Evolutionary conservation across 768 basidiomycete species (phyloP).

Genomic region (Naematelia aurantialba): DNA sequence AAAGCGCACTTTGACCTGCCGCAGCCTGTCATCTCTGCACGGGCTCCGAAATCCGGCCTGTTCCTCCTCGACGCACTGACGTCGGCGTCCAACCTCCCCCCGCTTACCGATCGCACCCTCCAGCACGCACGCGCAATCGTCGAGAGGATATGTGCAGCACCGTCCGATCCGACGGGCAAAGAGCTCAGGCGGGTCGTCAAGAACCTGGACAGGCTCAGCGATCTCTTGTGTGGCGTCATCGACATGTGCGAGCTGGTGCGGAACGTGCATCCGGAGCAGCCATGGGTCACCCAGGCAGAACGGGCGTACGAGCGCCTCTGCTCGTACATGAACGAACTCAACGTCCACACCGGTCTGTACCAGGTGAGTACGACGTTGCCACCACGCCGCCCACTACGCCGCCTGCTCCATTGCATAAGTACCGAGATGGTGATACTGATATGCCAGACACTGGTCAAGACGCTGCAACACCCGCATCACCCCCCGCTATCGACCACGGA

Average conservation of each 20-base stretch:
- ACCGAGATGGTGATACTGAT: no score
- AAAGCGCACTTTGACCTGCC: constrained; percentile 37
- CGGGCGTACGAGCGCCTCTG: constrained; percentile 84
- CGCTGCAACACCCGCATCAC: constrained; percentile 30
- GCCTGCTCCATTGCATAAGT: background rate
- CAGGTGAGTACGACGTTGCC: no score
- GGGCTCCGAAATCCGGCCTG: constrained; percentile 61
- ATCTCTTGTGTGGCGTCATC: constrained; percentile 91
- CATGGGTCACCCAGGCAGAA: constrained; percentile 80
- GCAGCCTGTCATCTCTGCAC: background rate
- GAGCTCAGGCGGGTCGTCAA: constrained; percentile 86
- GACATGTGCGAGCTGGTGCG: constrained; percentile 91
- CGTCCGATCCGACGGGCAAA: constrained; percentile 59
- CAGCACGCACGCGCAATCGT: constrained; percentile 77
- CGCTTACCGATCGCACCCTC: constrained; percentile 74
- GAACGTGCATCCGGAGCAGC: constrained; percentile 82
- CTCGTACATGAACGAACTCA: constrained; percentile 95
- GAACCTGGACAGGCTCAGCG: constrained; percentile 92
- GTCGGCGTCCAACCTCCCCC: constrained; percentile 64
- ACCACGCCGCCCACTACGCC: constrained; percentile 12
- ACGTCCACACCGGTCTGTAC: constrained; percentile 86
- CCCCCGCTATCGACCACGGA: constrained; percentile 41
- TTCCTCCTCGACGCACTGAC: constrained; percentile 75
- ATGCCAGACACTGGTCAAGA: constrained; percentile 1
- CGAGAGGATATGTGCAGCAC: constrained; percentile 67